Evolutionary conservation across 2,329 filamentous ascomycete species (phyloP).

Genomic region (Aspergillus alliaceus): DNA sequence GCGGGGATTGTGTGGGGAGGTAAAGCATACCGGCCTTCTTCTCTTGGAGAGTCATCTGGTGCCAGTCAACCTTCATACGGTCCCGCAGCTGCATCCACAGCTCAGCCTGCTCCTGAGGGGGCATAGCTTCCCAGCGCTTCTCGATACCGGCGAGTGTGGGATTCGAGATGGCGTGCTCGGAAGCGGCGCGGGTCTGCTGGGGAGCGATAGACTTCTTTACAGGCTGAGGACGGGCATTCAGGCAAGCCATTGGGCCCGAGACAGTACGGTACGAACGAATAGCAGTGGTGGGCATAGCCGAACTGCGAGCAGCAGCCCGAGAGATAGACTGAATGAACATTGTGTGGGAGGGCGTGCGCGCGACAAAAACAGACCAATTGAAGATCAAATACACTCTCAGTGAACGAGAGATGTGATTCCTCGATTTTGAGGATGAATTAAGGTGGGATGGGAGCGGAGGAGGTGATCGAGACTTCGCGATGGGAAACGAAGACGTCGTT

Average conservation of each 20-base stretch:
- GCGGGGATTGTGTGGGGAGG: background rate
- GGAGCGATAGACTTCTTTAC: slow-evolving; percentile 38
- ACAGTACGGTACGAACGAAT: slow-evolving; percentile 31
- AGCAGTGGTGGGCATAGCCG: slow-evolving; percentile 35
- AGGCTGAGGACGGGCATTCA: slow-evolving; percentile 36
- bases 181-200: slow-evolving; percentile 57
- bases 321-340: slow-evolving; percentile 50
- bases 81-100: slow-evolving; percentile 98
- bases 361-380: slow-evolving; percentile 32
- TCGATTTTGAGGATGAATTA: slow-evolving; percentile 24
- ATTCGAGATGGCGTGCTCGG: slow-evolving; percentile 94
- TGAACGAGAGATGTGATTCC: slow-evolving; percentile 21
- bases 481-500: slow-evolving; percentile 34
- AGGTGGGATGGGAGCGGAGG: slow-evolving; percentile 30
- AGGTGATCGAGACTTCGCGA: slow-evolving; percentile 26
- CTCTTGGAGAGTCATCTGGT: slow-evolving; percentile 90
- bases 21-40: slow-evolving; percentile 92
- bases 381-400: slow-evolving; percentile 17
- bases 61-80: slow-evolving; percentile 98
- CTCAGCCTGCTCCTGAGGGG: slow-evolving; percentile 97
- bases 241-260: slow-evolving; percentile 37
- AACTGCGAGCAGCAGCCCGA: slow-evolving; percentile 46
- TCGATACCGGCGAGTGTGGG: slow-evolving; percentile 97
- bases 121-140: slow-evolving; percentile 98
- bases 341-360: slow-evolving; percentile 35